Base-by-base conservation (phyloP, 345 rosid genomes). In the Brassica incana region DNA sequence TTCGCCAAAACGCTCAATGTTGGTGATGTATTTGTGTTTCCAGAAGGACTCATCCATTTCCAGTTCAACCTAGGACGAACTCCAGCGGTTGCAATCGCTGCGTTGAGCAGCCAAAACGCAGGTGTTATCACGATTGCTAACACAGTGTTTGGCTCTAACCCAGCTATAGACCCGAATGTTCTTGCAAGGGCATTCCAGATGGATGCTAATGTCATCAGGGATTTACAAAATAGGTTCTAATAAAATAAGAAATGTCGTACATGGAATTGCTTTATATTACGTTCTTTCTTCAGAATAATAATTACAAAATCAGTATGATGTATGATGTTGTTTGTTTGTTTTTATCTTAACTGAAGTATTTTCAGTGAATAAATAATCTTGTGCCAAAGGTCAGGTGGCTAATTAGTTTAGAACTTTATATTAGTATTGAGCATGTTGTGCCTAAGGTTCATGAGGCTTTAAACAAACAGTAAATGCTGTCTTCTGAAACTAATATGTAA, bases 41-140 rank as follows among this genome's bases (percentile, higher is more conserved):
- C 81, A 16, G 25, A 23, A 6, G 81, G 81, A 72, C 81, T 72
- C 20, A 66, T 85, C 52, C 86, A 85, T 71, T 85, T 85, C 82
- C 85, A 83, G 29, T 25, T 76, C 29, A 85, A 85, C 20, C 3
- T 84, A 7, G 85, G 85, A 43, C 60, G 60, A 38, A 66, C 15
- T n/a, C 74, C 69, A 3, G 81, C 81, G 11, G 81, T 77, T 72
- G 81, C 81, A 54, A 11, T 78, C 32, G 77, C 81, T 72, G 58
- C 59, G 38, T 72, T 78, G 67, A 78, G 81, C 33, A 78, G 81
- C 29, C 76, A 76, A 29, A 76, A 76, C 73, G 48, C 79, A 15
- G 79, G 73, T 67, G 79, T 76, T 60, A 30, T 76, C 10, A 74
- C 84, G 0, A 74, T 74, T 62, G 79, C 73, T 50, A 82, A 78